Percentiles rank a stretch among this genome's conserved stretches.
Conservation (phyloP, 2,329 filamentous ascomycete species). For the Chlorencoelia australis region DNA sequence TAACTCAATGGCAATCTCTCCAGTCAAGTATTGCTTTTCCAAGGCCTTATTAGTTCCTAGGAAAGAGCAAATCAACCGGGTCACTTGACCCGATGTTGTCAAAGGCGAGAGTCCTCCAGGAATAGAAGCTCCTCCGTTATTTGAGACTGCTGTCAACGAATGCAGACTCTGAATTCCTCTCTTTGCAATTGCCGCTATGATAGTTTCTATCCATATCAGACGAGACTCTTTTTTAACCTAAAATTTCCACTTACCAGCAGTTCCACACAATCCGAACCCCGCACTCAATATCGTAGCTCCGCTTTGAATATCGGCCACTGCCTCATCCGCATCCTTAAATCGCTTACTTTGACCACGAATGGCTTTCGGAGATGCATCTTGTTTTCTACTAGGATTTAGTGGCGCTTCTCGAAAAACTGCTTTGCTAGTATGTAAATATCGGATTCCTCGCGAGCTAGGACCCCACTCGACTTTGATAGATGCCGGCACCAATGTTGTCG, state of each 20-base stretch:
- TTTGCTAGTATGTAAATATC: conserved; percentile 4
- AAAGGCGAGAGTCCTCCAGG: conserved; percentile 58
- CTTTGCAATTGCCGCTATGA: conserved; percentile 56
- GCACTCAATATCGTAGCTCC: conserved; percentile 63
- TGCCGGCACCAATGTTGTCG: conserved; percentile 3
- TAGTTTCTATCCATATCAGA: conserved; percentile 41
- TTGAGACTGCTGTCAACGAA: conserved; percentile 64
- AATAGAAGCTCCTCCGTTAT: conserved; percentile 65
- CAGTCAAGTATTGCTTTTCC: conserved; percentile 62
- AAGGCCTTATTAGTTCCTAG: conserved; percentile 68
- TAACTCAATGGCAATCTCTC: conserved; percentile 63
- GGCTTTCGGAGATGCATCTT: conserved; percentile 5
- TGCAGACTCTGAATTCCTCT: conserved; percentile 43
- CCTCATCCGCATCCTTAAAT: conserved; percentile 11
- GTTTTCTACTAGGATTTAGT: conserved; percentile 3
- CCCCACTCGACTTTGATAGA: conserved; percentile 2
- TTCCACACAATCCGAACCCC: conserved; percentile 48
- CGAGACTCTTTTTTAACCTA: neutral
- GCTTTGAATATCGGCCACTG: conserved; percentile 29
- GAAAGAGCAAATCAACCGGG: conserved; percentile 63
- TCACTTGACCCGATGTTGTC: conserved; percentile 57
- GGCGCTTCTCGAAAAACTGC: conserved; percentile 5
- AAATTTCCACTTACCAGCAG: neutral
- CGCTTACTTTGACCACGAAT: conserved; percentile 10
- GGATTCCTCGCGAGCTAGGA: conserved; percentile 4